Evolutionary conservation across 768 basidiomycete genomes (phyloP).

Genomic region (Lentinula raphanica): DNA sequence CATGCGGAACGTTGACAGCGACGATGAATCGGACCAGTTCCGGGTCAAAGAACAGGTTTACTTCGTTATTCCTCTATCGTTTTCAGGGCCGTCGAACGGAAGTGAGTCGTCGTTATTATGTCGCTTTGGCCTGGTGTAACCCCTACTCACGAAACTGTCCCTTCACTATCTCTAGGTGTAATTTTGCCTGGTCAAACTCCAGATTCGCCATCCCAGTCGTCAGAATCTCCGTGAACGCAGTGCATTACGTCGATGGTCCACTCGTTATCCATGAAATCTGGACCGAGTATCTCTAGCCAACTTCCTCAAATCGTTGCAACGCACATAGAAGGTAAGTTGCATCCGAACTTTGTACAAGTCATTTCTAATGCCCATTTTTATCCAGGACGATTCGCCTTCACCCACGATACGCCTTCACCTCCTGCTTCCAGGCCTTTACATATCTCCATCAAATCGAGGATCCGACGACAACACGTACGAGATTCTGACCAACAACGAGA

Average conservation of each 20-base stretch:
- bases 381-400: too few species aligned
- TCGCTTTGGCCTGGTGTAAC: not conserved
- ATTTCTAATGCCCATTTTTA: too few species aligned
- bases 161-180: conserved; percentile 20
- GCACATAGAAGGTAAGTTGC: too few species aligned
- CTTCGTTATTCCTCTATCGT: conserved; percentile 30
- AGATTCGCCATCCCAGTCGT: conserved; percentile 15
- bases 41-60: conserved; percentile 47
- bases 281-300: not conserved
- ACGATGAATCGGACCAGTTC: conserved; percentile 21
- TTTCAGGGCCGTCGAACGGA: conserved; percentile 4
- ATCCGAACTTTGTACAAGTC: too few species aligned
- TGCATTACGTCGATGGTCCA: conserved; percentile 35
- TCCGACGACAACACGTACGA: conserved; percentile 93
- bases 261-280: conserved; percentile 34
- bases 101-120: conserved; percentile 7
- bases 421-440: too few species aligned
- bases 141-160: conserved; percentile 28
- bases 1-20: conserved; percentile 51
- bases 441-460: too few species aligned
- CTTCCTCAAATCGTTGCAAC: conserved; percentile 54
- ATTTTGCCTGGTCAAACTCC: conserved; percentile 12
- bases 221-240: conserved; percentile 14
- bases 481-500: conserved; percentile 84
- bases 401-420: too few species aligned